Conservation (phyloP, 2,329 filamentous ascomycete genomes). For the Aspergillus eucalypticola region DNA sequence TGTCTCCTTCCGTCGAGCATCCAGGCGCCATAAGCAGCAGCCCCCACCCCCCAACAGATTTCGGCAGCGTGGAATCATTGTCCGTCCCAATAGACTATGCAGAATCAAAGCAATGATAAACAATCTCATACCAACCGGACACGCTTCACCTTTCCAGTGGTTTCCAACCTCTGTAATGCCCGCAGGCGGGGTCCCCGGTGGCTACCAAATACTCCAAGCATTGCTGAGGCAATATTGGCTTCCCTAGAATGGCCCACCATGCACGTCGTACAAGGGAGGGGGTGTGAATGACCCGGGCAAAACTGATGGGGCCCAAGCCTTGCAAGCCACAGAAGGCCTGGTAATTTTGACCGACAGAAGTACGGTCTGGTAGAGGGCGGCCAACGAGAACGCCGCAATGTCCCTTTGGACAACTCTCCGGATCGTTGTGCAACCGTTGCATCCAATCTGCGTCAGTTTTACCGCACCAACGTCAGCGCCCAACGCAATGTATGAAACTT, state of each 20-base stretch:
- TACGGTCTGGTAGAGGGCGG: constrained; percentile 8
- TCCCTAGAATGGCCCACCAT: constrained; percentile 14
- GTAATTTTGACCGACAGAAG: constrained; percentile 2
- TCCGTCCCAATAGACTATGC: constrained; percentile 8
- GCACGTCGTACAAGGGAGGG: constrained; percentile 29
- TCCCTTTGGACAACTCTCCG: constrained; percentile 12
- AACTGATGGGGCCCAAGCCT: constrained; percentile 9
- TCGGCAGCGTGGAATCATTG: background rate
- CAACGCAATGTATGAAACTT: constrained; percentile 11
- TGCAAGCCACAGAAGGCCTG: constrained; percentile 13
- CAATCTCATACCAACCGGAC: constrained; percentile 3
- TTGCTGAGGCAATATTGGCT: constrained; percentile 15
- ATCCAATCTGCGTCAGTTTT: constrained; percentile 20
- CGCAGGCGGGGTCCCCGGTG: constrained; percentile 4
- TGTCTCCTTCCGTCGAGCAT: background rate
- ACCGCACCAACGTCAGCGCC: constrained; percentile 12
- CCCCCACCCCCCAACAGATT: constrained; percentile 5
- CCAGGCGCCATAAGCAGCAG: background rate
- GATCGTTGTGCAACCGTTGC: constrained; percentile 16
- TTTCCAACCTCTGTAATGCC: background rate
- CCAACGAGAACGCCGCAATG: constrained; percentile 16
- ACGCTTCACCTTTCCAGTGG: background rate
- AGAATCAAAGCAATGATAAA: background rate
- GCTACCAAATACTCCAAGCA: constrained; percentile 9
- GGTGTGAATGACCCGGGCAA: constrained; percentile 12